Conservation (phyloP, 805 yeast species). For the Metschnikowia kunwiensis region DNA sequence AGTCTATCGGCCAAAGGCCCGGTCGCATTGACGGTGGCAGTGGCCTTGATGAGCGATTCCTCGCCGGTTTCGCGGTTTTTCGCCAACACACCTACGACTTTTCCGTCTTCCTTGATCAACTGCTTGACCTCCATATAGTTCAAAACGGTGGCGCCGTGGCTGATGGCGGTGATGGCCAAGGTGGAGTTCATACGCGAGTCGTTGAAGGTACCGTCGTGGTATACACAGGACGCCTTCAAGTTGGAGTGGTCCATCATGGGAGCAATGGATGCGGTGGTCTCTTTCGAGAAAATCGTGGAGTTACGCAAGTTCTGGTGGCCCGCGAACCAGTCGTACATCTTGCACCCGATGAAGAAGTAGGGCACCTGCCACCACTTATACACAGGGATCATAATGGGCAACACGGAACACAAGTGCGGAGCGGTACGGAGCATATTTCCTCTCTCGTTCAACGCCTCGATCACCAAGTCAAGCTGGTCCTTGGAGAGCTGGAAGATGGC, state of each 20-base stretch:
- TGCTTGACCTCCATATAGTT: constrained; percentile 83
- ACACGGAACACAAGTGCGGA: constrained; percentile 80
- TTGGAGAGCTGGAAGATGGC: constrained; percentile 90
- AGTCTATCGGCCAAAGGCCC: constrained; percentile 88
- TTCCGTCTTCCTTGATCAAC: constrained; percentile 62
- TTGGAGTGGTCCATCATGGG: constrained; percentile 80
- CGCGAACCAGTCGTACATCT: constrained; percentile 88
- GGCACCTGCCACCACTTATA: constrained; percentile 96
- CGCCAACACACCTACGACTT: constrained; percentile 74
- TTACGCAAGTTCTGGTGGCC: constrained; percentile 81
- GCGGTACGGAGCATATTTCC: constrained; percentile 85
- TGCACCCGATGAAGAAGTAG: constrained; percentile 87
- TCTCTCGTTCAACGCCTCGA: constrained; percentile 86
- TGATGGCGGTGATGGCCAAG: constrained; percentile 79
- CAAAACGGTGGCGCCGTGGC: constrained; percentile 83
- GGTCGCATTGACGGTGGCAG: constrained; percentile 83
- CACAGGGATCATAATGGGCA: constrained; percentile 95
- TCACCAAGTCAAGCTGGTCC: constrained; percentile 83
- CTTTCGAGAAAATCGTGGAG: constrained; percentile 68
- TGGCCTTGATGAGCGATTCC: constrained; percentile 59
- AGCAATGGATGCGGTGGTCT: constrained; percentile 66
- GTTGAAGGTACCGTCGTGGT: constrained; percentile 93
- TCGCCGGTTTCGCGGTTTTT: constrained; percentile 68
- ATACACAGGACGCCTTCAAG: constrained; percentile 86
- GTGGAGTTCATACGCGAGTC: constrained; percentile 89